These are phyloP conservation scores for Henckelia pumila DNA, from an alignment of 257 asterid genomes.

Conservation along the genomic window DNA sequence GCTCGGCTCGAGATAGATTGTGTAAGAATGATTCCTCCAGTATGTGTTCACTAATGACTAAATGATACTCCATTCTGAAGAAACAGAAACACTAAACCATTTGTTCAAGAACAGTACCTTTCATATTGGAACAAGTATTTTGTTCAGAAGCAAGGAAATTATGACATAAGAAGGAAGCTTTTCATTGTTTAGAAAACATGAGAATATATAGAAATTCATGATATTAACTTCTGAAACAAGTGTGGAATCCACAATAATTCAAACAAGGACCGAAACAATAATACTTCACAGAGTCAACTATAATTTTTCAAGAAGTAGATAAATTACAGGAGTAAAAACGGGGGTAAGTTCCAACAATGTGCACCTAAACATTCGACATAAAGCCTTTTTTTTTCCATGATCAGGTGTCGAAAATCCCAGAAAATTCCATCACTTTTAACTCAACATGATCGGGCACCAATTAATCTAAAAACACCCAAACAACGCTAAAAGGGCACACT, in stretches of 20 bases:
- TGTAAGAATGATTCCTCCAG: conserved; percentile 3
- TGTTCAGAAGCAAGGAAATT: neutral
- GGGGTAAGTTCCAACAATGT: neutral
- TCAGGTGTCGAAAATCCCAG: neutral
- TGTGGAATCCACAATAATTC: neutral
- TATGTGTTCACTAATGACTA: neutral
- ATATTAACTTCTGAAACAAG: neutral
- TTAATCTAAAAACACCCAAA: conserved; percentile 11
- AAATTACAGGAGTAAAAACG: neutral
- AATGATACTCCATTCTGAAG: neutral
- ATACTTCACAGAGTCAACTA: neutral
- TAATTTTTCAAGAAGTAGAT: neutral
- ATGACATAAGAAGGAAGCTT: neutral
- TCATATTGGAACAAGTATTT: neutral
- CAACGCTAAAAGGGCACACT: neutral
- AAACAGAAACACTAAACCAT: neutral
- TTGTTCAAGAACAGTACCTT: neutral
- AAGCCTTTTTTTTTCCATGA: neutral
- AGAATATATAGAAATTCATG: neutral
- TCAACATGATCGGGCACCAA: neutral
- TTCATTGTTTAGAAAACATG: conserved; percentile 1
- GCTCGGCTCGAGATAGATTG: neutral
- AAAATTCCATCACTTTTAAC: neutral
- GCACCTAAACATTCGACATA: neutral
- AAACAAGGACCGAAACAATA: conserved; percentile 10